Percentiles rank a stretch among this genome's conserved stretches.
Conservation (phyloP, 2,329 filamentous ascomycete genomes). For the Aspergillus brasiliensis region DNA sequence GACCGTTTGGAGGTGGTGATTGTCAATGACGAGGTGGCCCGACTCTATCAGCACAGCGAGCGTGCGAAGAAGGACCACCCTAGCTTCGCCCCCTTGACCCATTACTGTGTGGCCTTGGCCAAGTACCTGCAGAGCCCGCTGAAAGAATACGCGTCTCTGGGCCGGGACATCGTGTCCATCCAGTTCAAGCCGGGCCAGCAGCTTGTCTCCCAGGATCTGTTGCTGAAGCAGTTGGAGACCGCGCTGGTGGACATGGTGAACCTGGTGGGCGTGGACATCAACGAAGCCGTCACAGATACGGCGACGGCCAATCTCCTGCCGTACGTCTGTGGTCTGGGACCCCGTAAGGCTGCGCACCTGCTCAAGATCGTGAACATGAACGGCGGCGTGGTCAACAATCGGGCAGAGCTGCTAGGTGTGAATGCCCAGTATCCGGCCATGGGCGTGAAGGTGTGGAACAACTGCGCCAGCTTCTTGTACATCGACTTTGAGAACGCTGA, state of each 20-base stretch:
- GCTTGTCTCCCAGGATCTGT: constrained; percentile 82
- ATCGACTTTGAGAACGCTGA: constrained; percentile 85
- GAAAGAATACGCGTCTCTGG: constrained; percentile 93
- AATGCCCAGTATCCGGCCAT: constrained; percentile 81
- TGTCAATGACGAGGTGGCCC: constrained; percentile 95
- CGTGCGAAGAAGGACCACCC: constrained; percentile 80
- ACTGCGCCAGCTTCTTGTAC: constrained; percentile 93
- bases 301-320: constrained; percentile 86
- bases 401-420: constrained; percentile 86
- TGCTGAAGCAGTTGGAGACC: constrained; percentile 85
- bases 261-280: constrained; percentile 91
- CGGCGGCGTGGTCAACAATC: constrained; percentile 78
- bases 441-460: constrained; percentile 89
- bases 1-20: constrained; percentile 86
- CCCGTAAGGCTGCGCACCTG: constrained; percentile 82
- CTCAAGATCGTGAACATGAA: constrained; percentile 91
- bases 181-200: constrained; percentile 89
- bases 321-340: constrained; percentile 87
- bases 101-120: constrained; percentile 87
- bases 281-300: constrained; percentile 79
- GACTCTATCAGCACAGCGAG: constrained; percentile 88
- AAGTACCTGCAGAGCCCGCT: constrained; percentile 94
- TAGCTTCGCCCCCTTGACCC: constrained; percentile 72
- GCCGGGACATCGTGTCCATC: constrained; percentile 82
- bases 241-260: constrained; percentile 99